These are phyloP conservation scores for Meripilus lineatus DNA, from an alignment of 1,284 basidiomycete genomes.

Conservation along the genomic window DNA sequence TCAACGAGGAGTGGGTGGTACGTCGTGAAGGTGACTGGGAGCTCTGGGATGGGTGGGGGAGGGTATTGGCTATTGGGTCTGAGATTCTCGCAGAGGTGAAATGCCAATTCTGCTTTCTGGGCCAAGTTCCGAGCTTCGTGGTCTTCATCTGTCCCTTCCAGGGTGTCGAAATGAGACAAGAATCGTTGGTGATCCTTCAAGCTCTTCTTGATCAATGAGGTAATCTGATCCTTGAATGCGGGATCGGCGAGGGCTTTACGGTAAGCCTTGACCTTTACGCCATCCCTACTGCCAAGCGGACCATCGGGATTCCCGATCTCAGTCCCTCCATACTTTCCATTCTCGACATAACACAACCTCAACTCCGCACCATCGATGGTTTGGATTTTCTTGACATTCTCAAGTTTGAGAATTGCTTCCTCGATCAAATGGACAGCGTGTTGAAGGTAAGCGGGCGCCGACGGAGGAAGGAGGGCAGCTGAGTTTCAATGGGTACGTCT, in stretches of 20 bases:
- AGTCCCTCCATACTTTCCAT: slow-evolving; percentile 69
- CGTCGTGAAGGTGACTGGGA: slow-evolving; percentile 64
- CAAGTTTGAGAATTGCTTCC: slow-evolving; percentile 58
- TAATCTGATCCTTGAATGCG: slow-evolving; percentile 53
- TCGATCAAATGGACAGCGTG: slow-evolving; percentile 73
- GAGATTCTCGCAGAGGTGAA: slow-evolving; percentile 58
- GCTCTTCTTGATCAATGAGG: slow-evolving; percentile 56
- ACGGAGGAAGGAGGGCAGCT: slow-evolving; percentile 75
- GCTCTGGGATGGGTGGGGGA: slow-evolving; percentile 29
- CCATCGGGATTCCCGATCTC: slow-evolving; percentile 74
- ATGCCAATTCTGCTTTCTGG: slow-evolving; percentile 57
- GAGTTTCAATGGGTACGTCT: slow-evolving; percentile 75
- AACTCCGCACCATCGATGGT: slow-evolving; percentile 64
- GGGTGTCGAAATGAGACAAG: slow-evolving; percentile 71
- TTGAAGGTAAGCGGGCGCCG: slow-evolving; percentile 74
- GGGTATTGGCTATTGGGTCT: slow-evolving; percentile 51
- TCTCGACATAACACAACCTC: slow-evolving; percentile 64
- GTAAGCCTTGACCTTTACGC: slow-evolving; percentile 61
- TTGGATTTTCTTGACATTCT: slow-evolving; percentile 54
- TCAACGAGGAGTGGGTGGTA: slow-evolving; percentile 84
- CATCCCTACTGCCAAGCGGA: slow-evolving; percentile 55
- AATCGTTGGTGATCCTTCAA: slow-evolving; percentile 79
- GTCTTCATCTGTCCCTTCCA: slow-evolving; percentile 37
- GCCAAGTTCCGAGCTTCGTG: slow-evolving; percentile 43
- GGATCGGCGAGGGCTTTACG: slow-evolving; percentile 46